These are phyloP conservation scores for Austroboletus eburneus DNA, from an alignment of 768 basidiomycete species.

Conservation along the genomic window DNA sequence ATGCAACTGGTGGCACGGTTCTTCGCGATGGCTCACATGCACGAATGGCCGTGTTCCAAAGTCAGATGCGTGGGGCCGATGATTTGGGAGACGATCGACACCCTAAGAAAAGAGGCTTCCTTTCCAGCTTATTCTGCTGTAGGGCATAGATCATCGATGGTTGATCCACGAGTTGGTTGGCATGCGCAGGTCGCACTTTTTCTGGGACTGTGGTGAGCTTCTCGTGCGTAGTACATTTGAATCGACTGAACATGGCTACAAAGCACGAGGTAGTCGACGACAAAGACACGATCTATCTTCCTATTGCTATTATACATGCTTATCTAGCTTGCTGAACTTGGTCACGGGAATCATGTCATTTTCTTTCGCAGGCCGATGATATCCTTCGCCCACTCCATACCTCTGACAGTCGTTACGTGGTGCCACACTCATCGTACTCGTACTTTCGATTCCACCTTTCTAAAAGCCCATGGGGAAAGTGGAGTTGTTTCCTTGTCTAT, in stretches of 20 bases:
- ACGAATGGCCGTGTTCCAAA: slow-evolving; percentile 66
- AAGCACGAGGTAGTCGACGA: slow-evolving; percentile 30
- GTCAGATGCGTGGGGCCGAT: slow-evolving; percentile 56
- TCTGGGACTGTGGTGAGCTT: slow-evolving; percentile 24
- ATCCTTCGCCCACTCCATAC: slow-evolving; percentile 24
- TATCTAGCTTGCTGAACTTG: slow-evolving; percentile 30
- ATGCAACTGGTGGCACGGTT: slow-evolving; percentile 42
- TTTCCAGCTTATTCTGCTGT: slow-evolving; percentile 69
- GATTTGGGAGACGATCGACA: slow-evolving; percentile 65
- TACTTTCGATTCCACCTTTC: slow-evolving; percentile 5
- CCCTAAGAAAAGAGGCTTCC: slow-evolving; percentile 55
- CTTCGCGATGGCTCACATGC: slow-evolving; percentile 33
- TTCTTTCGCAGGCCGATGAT: slow-evolving; percentile 31
- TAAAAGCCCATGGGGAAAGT: slow-evolving; percentile 3
- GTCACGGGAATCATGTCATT: slow-evolving; percentile 24
- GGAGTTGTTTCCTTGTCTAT: slow-evolving; percentile 25
- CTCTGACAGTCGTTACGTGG: slow-evolving; percentile 29
- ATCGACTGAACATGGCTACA: slow-evolving; percentile 2
- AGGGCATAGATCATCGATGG: slow-evolving; percentile 43
- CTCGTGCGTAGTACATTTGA: not conserved
- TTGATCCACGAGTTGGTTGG: slow-evolving; percentile 21
- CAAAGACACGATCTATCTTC: slow-evolving; percentile 30
- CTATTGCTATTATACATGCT: slow-evolving; percentile 32
- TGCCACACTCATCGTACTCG: slow-evolving; percentile 11
- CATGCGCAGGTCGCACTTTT: slow-evolving; percentile 28